Evolutionary conservation across 129 eudicot genomes (phyloP).

Genomic region (Chrysanthemum lavandulifolium): DNA sequence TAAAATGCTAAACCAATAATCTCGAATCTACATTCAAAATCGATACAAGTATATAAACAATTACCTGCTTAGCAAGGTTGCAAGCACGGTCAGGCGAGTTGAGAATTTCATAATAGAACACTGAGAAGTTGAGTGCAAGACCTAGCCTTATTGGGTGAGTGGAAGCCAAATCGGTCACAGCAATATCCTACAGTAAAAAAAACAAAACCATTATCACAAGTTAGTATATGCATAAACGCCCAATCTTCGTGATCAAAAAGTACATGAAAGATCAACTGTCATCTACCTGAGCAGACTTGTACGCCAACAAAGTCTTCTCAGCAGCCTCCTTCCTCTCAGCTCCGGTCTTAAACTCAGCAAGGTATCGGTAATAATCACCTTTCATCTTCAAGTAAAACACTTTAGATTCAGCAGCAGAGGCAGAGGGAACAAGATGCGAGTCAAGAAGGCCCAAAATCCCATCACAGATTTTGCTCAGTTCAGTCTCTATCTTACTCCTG

Average conservation of each 20-base stretch:
- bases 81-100: conserved; percentile 33
- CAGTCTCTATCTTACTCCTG: conserved; percentile 71
- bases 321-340: conserved; percentile 33
- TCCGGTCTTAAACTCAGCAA: conserved; percentile 51
- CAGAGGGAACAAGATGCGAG: conserved; percentile 72
- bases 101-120: conserved; percentile 29
- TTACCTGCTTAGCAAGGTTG: conserved; percentile 34
- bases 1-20: no score
- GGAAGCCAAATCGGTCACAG: conserved; percentile 27
- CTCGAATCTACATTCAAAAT: not conserved
- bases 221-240: not conserved
- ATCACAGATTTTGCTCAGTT: conserved; percentile 77
- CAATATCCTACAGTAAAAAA: conserved; percentile 24
- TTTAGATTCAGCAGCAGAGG: conserved; percentile 54
- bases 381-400: conserved; percentile 87
- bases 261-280: conserved; percentile 27
- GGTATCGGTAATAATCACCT: conserved; percentile 78
- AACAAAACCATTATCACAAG: not conserved
- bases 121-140: conserved; percentile 32
- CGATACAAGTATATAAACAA: not conserved
- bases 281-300: conserved; percentile 31
- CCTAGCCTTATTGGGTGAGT: conserved; percentile 34
- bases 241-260: conserved; percentile 40
- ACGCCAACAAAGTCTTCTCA: conserved; percentile 30
- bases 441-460: conserved; percentile 77